Base-by-base conservation (phyloP, 345 rosid genomes). In the Clarkia xantiana region DNA sequence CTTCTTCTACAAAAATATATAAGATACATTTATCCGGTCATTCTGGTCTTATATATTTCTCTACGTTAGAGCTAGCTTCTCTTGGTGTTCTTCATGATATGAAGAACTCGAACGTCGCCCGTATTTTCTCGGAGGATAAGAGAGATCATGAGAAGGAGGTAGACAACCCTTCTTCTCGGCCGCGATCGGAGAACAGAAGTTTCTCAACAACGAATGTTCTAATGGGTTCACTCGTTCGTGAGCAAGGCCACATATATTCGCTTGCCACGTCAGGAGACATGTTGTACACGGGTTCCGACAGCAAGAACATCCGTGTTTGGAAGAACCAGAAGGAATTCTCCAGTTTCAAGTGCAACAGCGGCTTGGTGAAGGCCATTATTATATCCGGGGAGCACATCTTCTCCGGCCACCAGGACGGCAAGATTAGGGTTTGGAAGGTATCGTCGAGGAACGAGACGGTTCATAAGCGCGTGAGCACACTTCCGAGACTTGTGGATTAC, bases 281-380 rank as follows among this genome's bases (percentile, higher is more conserved):
- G 8, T 34, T 85, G 5, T 88, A 85, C 56, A 82, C 97, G 0
- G 97, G 97, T 8, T 88, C 97, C 0, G 95, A 81, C 49, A 76
- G 86, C 67, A 84, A 84, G 58, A 88, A 84, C 68, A 80, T 88
- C 2, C 59, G 97, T 43, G 95, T 88, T 12, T 88, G 97, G 97
- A 84, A 72, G 58, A 76, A 73, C 7, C 89, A 82, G 34, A 72
- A 59, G 38, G 93, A 80, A 7, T 84, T 74, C 55, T 67, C 84
- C 0, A 86, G 81, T 42, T 88, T 88, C 63, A 88, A 79, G 72
- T 82, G 84, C 1, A 75, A 76, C 20, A 78, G 89, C 2, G 95
- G 97, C 4, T 61, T 84, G 68, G 95, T 88, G 0, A 84, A 88
- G 42, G 79, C 97, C 0, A 80, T 88, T 1, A 73, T 84, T 11